phyloP scores from a whole-genome alignment of 1,284 basidiomycete genomes.

The Trichosporon sp. region DNA sequence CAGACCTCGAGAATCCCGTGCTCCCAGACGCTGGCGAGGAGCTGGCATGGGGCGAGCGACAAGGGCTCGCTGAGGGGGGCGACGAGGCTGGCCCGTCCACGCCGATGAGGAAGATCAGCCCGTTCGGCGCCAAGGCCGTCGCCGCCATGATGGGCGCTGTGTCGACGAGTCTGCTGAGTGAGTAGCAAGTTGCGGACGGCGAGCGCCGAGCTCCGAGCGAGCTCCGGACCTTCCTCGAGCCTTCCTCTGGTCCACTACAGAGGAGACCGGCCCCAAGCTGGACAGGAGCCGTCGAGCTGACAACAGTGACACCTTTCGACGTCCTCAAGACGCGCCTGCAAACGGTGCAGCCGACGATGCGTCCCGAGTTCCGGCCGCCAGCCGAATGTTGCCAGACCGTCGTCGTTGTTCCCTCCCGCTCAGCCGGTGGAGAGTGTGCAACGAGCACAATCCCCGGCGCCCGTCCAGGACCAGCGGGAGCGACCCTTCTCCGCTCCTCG shows the following conservation, averaged over 20 bases:
- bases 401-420: conserved; percentile 26
- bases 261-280: too few species aligned
- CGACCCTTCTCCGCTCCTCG: conserved; percentile 2
- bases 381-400: conserved; percentile 51
- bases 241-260: too few species aligned
- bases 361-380: conserved; percentile 27
- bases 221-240: neutral
- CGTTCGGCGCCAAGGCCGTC: conserved; percentile 52
- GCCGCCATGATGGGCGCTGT: conserved; percentile 57
- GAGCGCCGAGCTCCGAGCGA: neutral
- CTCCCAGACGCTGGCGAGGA: conserved; percentile 26
- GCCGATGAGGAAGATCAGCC: conserved; percentile 18
- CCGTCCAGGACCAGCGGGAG: conserved; percentile 17
- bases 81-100: conserved; percentile 41
- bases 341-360: conserved; percentile 49
- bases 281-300: neutral
- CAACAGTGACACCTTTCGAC: conserved; percentile 58
- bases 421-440: conserved; percentile 24
- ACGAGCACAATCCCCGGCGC: conserved; percentile 29
- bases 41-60: conserved; percentile 32
- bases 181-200: conserved; percentile 30
- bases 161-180: conserved; percentile 54
- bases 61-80: conserved; percentile 24
- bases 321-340: conserved; percentile 58
- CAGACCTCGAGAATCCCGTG: conserved; percentile 25